Percentiles rank a stretch among this genome's conserved stretches.
Evolutionary conservation across 768 basidiomycete species (phyloP).

Genomic region (Trametes sanguinea): DNA sequence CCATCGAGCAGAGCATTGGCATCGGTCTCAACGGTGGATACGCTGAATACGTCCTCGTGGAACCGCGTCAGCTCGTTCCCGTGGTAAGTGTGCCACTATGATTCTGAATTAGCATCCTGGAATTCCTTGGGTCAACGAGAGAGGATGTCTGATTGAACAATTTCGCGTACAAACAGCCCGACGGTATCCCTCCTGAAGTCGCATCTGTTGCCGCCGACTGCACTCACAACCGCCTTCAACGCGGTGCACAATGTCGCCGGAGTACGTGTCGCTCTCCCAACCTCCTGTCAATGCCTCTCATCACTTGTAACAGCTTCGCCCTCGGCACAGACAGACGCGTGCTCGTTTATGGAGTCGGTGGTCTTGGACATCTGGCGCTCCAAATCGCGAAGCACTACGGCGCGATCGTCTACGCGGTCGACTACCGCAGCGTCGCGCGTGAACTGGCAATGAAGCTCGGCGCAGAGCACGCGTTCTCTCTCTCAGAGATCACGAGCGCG

Average conservation of each 20-base stretch:
- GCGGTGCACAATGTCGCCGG: constrained; percentile 7
- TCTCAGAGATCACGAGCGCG: constrained; percentile 19
- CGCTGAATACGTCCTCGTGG: constrained; percentile 11
- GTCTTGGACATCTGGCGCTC: constrained; percentile 17
- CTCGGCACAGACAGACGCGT: constrained; percentile 4
- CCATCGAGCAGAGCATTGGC: neutral
- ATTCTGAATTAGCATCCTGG: too few species aligned
- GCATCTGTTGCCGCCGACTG: neutral
- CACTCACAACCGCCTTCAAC: constrained; percentile 1
- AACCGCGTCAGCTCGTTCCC: neutral
- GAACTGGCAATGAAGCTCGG: constrained; percentile 28
- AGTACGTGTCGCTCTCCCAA: neutral
- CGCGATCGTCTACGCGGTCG: constrained; percentile 30
- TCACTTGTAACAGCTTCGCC: neutral
- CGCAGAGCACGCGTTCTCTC: constrained; percentile 26
- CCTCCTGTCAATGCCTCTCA: neutral
- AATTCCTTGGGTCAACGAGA: neutral
- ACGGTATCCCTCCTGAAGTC: constrained; percentile 2
- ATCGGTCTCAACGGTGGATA: constrained; percentile 8
- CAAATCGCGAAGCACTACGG: constrained; percentile 30
- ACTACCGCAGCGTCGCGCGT: constrained; percentile 26
- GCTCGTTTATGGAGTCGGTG: constrained; percentile 17
- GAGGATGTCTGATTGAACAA: too few species aligned
- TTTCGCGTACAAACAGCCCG: neutral
- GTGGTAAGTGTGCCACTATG: neutral